Evolutionary conservation across 2,329 filamentous ascomycete genomes (phyloP).

Genomic region (Verticillium klebahnii): DNA sequence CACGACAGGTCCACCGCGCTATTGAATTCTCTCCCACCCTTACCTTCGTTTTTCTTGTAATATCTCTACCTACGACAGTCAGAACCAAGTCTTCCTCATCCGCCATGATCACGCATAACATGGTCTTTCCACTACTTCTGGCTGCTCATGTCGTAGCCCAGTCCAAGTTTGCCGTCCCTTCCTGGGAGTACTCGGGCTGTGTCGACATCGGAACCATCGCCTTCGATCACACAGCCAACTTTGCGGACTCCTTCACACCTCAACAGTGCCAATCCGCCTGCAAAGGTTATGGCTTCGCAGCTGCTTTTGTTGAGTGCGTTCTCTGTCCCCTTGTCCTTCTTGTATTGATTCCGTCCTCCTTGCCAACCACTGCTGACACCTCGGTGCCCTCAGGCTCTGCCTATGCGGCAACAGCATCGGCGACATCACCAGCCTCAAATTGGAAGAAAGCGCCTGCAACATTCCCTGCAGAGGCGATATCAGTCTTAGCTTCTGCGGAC

Average conservation of each 20-base stretch:
- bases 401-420: constrained; percentile 8
- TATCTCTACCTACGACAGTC: background rate
- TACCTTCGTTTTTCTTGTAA: background rate
- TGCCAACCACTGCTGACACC: rapidly evolving
- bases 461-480: background rate
- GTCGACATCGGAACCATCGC: constrained; percentile 5
- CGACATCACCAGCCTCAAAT: background rate
- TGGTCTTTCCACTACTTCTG: background rate
- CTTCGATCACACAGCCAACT: constrained; percentile 6
- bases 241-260: constrained; percentile 5
- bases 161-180: constrained; percentile 1
- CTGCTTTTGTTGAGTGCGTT: constrained; percentile 7
- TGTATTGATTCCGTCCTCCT: background rate
- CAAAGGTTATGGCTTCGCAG: constrained; percentile 5
- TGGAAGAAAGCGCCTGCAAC: constrained; percentile 7
- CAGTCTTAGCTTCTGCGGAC: background rate
- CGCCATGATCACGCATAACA: background rate
- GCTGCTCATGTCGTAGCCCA: constrained; percentile 4
- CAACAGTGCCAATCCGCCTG: constrained; percentile 12
- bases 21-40: background rate
- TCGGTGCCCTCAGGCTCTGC: constrained; percentile 2
- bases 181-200: constrained; percentile 11
- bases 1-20: background rate
- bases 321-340: background rate
- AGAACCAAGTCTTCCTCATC: background rate